Evolutionary conservation across 176 grass and related monocot genomes (phyloP), one percentile per base, ranked within the genome.

Genomic region (Lolium multiflorum): DNA sequence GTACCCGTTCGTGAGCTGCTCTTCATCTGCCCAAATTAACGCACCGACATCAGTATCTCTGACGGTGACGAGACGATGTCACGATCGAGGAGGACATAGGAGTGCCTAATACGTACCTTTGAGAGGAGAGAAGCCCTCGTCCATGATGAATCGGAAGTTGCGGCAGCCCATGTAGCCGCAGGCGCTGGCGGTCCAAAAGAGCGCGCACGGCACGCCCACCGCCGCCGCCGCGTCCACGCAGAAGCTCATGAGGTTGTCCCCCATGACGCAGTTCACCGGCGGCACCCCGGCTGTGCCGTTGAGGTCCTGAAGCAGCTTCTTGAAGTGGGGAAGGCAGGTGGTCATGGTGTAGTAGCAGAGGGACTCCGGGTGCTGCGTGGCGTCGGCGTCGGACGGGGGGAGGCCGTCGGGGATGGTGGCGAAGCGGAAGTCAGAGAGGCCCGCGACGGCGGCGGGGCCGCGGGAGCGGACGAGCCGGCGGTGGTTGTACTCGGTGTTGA

Each of bases 401-500:
- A 54, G 51, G 51, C 51, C 51, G 14, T 54, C 51, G 13, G 51
- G 51, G 3, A 54, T 54, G 14, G 51, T 54, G 51, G 51, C 51
- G 51, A 54, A 54, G 15, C 51, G 51, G 51, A 54, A 54, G 51
- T 54, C 14, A 3, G 51, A 15, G 51, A 54, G 51, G 51, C 51
- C 51, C 4, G 48, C 48, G 48, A 66, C 16, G 50, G 46, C 77
- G 39, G 2, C 24, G 4, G 41, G 0, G 50, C 35, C 62, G 12
- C 72, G 49, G 24, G 46, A 14, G 25, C 41, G 72, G 59, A 54
- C 24, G 61, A 85, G 74, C 5, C 77, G 72, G 15, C 54, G 63
- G 81, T 90, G 90, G 83, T 90, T 92, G 79, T 83, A 88, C 78
- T 92, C 82, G 25, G 85, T 87, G 93, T 86, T 88, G 88, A 94